Percentiles rank a stretch among this genome's conserved stretches.
phyloP scores from a whole-genome alignment of 441 rosid genomes.

The Oxalis stricta region DNA sequence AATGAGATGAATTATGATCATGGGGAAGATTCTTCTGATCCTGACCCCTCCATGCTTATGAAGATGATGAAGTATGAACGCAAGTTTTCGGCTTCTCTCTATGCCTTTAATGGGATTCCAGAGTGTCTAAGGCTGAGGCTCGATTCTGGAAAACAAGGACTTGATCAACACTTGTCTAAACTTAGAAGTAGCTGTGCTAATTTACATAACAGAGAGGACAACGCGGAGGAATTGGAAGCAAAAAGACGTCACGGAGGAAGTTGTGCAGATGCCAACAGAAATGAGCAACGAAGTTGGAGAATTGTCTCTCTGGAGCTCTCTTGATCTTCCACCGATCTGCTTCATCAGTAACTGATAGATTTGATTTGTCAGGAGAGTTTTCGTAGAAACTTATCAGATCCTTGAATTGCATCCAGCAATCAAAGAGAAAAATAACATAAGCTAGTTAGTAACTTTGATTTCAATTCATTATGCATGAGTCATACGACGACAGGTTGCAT shows the following conservation, averaged over 20 bases:
- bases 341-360: neutral
- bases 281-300: constrained; percentile 10
- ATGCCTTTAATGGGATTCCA: constrained; percentile 32
- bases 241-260: constrained; percentile 7
- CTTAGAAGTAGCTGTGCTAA: neutral
- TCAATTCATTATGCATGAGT: too few relatives aligned
- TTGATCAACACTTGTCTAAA: constrained; percentile 1
- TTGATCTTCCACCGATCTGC: constrained; percentile 24
- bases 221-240: neutral
- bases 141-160: neutral
- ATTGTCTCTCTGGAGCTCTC: constrained; percentile 18
- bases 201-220: neutral
- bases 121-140: constrained; percentile 19
- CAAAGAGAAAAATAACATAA: too few relatives aligned
- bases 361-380: too few relatives aligned
- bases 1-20: neutral
- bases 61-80: constrained; percentile 22
- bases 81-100: constrained; percentile 34
- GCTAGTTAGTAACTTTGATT: too few relatives aligned
- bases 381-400: too few relatives aligned
- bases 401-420: too few relatives aligned
- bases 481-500: too few relatives aligned
- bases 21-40: too few relatives aligned
- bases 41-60: constrained; percentile 16
- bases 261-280: constrained; percentile 2